Evolutionary conservation across 1,284 basidiomycete species (phyloP).

Genomic region (Pyrrhoderma noxium): DNA sequence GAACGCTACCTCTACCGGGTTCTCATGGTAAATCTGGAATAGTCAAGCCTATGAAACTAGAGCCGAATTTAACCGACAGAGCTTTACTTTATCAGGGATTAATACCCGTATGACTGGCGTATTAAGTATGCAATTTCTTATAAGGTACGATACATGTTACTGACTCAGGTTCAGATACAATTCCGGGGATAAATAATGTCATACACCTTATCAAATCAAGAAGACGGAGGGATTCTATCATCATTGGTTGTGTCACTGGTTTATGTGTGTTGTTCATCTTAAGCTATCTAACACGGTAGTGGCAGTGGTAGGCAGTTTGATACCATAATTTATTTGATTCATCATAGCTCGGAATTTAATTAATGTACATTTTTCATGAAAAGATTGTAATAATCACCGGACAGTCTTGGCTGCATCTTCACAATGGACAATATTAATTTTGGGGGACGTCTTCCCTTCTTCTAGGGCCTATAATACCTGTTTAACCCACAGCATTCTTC

Average conservation of each 20-base stretch:
- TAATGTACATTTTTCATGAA: conserved; percentile 2
- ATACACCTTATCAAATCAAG: conserved; percentile 90
- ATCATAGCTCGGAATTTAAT: not conserved
- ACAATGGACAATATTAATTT: too few relatives aligned
- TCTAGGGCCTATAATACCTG: too few relatives aligned
- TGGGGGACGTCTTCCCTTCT: too few relatives aligned
- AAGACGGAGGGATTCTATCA: conserved; percentile 83
- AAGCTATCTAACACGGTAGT: conserved; percentile 61
- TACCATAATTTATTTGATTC: not conserved
- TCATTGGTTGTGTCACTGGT: conserved; percentile 82
- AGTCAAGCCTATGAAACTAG: conserved; percentile 98
- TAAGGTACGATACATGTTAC: not conserved
- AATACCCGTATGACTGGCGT: conserved; percentile 80
- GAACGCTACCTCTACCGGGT: not conserved
- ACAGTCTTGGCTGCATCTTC: too few relatives aligned
- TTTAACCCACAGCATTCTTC: too few relatives aligned
- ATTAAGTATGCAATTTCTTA: conserved; percentile 50
- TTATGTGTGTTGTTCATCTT: conserved; percentile 77
- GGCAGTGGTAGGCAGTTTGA: not conserved
- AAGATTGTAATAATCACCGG: too few relatives aligned
- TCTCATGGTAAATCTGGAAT: conserved; percentile 15
- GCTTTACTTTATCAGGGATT: conserved; percentile 66
- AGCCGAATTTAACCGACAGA: conserved; percentile 87
- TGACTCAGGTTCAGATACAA: conserved; percentile 46
- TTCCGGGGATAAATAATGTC: conserved; percentile 91